phyloP scores from a whole-genome alignment of 2,329 filamentous ascomycete genomes.

The Berkeleyomyces rouxiae region DNA sequence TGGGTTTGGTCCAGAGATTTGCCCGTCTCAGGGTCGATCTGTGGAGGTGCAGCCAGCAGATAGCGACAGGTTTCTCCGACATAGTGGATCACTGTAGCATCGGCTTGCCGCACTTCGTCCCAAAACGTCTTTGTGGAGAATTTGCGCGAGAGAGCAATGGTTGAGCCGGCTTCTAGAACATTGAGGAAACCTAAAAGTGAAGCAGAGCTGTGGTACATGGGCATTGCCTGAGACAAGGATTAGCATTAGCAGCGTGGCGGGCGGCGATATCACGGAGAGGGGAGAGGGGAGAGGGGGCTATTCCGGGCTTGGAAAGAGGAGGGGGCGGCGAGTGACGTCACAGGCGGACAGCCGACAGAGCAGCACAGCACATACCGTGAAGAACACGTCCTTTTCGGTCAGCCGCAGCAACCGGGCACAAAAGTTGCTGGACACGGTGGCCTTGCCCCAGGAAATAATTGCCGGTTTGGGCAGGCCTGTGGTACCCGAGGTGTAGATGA shows the following conservation, averaged over 20 bases:
- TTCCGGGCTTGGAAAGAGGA: not conserved
- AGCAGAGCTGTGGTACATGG: slow-evolving; percentile 73
- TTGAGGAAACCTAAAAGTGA: slow-evolving; percentile 50
- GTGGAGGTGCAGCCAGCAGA: slow-evolving; percentile 49
- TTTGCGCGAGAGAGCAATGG: slow-evolving; percentile 55
- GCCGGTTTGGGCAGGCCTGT: slow-evolving; percentile 72
- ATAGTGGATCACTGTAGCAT: slow-evolving; percentile 68
- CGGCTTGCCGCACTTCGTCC: slow-evolving; percentile 51
- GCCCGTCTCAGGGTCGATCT: slow-evolving; percentile 45
- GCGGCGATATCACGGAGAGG: not conserved
- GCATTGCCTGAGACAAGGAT: slow-evolving; percentile 48
- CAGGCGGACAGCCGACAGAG: not conserved
- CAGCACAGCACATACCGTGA: slow-evolving; percentile 39
- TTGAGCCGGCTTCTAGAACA: slow-evolving; percentile 42
- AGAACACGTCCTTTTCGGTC: slow-evolving; percentile 50
- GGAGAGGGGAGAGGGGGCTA: not conserved
- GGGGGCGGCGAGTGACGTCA: not conserved
- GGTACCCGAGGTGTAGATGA: slow-evolving; percentile 78
- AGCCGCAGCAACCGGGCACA: slow-evolving; percentile 39
- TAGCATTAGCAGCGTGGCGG: slow-evolving; percentile 5
- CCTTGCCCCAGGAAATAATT: slow-evolving; percentile 57
- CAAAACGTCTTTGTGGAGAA: slow-evolving; percentile 68
- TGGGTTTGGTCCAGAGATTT: slow-evolving; percentile 57
- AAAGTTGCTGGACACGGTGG: slow-evolving; percentile 36
- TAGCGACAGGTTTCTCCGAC: slow-evolving; percentile 81